Percentiles rank a stretch among this genome's conserved stretches.
Evolutionary conservation across 345 rosid species (phyloP).

Genomic region (Lepidium didymum): DNA sequence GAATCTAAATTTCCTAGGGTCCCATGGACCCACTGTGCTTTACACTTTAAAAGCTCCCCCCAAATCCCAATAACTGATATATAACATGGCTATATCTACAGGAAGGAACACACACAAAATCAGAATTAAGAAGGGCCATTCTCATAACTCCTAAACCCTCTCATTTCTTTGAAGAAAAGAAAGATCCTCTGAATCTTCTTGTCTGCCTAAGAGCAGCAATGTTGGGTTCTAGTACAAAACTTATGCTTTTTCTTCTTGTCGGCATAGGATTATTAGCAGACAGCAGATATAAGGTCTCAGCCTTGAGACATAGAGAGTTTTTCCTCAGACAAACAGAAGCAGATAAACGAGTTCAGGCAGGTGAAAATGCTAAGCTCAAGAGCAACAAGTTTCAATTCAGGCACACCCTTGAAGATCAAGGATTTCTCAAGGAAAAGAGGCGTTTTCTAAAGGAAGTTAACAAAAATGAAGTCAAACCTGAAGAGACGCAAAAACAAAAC

Average conservation of each 20-base stretch:
- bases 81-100: constrained; percentile 48
- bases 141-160: constrained; percentile 31
- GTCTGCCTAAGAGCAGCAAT: constrained; percentile 32
- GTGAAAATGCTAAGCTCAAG: constrained; percentile 33
- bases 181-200: constrained; percentile 37
- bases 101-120: constrained; percentile 40
- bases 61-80: constrained; percentile 43
- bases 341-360: constrained; percentile 23
- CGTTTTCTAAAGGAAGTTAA: constrained; percentile 36
- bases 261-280: constrained; percentile 46
- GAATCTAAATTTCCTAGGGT: constrained; percentile 47
- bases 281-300: constrained; percentile 38
- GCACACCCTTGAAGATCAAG: constrained; percentile 25
- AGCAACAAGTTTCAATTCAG: constrained; percentile 26
- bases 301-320: constrained; percentile 39
- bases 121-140: constrained; percentile 25
- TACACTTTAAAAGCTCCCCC: constrained; percentile 49
- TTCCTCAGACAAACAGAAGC: constrained; percentile 28
- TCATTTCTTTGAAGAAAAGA: constrained; percentile 34
- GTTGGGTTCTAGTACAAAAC: constrained; percentile 40
- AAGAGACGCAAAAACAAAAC: constrained; percentile 28
- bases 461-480: constrained; percentile 29
- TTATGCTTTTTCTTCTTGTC: constrained; percentile 44
- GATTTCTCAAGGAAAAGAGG: constrained; percentile 13
- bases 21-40: constrained; percentile 64